Evolutionary conservation across 306 rosid species (phyloP), one percentile per base, ranked within the genome.

Genomic region (Corylus americana): DNA sequence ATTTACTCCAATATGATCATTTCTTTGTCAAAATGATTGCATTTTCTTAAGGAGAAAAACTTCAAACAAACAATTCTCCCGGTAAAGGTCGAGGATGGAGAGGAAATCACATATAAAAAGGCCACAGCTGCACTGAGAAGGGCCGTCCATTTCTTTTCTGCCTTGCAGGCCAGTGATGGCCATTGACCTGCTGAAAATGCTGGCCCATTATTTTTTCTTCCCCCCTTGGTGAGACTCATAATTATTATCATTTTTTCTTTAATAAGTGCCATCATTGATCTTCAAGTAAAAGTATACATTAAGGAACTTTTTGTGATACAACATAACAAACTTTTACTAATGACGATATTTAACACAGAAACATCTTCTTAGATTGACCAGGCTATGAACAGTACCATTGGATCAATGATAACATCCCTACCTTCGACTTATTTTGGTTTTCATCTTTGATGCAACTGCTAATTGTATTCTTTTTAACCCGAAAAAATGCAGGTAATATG

Each of bases 401-500:
- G 51, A 48, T 48, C 0, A 0, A 11, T 10, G 51, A 48, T 0
- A 12, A 9, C 10, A 10, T 48, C 3, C 3, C 12, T 48, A 12
- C 13, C 12, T 48, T 48, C 10, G 51, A 11, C 51, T 48, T 48
- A 13, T 48, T 48, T 48, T 48, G 51, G 12, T 48, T 48, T 48
- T 8, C 10, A 48, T 48, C 51, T 5, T 53, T 22, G 20, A 13
- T 53, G 6, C n/a, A 16, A 14, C 7, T 53, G 18, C 57, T 53
- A 53, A 16, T 48, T 48, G 10, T 48, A 48, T 48, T 9, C 51
- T 10, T 48, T 47, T 48, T 48, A 10, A 10, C 51, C 51, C 13
- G 12, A 48, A 17, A 82, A 55, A 79, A 1, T 48, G 79, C 84
- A 93, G 94, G 92, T 93, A 0, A 88, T 91, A 17, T 85, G 89